Conservation (phyloP, 163 green algal species). For the Scenedesmus sp. region DNA sequence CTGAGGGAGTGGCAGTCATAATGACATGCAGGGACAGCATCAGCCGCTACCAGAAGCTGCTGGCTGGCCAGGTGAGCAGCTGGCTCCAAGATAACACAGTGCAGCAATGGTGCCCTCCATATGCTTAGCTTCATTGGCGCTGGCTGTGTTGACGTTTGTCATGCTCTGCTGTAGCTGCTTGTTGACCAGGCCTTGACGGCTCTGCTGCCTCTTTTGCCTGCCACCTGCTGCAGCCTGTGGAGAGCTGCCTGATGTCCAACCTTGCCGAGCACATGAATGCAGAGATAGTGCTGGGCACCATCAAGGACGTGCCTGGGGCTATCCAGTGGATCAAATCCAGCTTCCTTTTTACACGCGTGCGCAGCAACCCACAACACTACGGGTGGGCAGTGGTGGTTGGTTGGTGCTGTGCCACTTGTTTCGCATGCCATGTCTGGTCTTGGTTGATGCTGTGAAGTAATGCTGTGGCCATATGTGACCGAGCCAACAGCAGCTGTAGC, state of each 20-base stretch:
- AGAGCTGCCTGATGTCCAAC: constrained; percentile 81
- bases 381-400: constrained; percentile 10
- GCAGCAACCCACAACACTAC: constrained; percentile 49
- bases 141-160: background rate
- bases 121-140: background rate
- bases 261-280: constrained; percentile 94
- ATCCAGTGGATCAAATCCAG: constrained; percentile 91
- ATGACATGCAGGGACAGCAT: constrained; percentile 88
- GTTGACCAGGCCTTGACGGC: background rate
- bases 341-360: constrained; percentile 90
- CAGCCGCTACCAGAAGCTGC: constrained; percentile 72
- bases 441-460: too few species aligned
- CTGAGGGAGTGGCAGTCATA: constrained; percentile 90
- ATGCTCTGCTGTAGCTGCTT: background rate
- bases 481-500: too few species aligned
- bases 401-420: background rate
- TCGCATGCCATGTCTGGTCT: background rate
- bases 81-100: background rate
- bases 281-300: constrained; percentile 86
- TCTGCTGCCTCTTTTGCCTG: background rate
- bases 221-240: constrained; percentile 70
- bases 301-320: constrained; percentile 78
- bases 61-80: constrained; percentile 56
- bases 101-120: background rate
- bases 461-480: too few species aligned